These are phyloP conservation scores for Hemileia vastatrix DNA, from an alignment of 1,284 basidiomycete genomes.

Conservation along the genomic window DNA sequence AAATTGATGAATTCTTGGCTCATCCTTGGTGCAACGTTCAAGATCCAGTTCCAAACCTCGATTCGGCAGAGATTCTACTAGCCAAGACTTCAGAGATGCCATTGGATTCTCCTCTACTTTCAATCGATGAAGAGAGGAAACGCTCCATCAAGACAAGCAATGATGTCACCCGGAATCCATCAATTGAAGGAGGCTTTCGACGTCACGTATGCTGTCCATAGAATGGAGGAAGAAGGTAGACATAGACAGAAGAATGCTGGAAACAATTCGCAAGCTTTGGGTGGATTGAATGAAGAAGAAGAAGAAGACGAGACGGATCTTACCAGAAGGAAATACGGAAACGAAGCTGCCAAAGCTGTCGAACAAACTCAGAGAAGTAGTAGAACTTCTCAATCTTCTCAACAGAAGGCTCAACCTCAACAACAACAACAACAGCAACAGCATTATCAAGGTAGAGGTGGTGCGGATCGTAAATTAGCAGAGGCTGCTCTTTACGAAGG, in stretches of 20 bases:
- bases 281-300: slow-evolving; percentile 84
- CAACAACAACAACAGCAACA: too few species aligned
- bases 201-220: slow-evolving; percentile 94
- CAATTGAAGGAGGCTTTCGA: slow-evolving; percentile 97
- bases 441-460: slow-evolving; percentile 38
- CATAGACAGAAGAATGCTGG: slow-evolving; percentile 65
- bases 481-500: slow-evolving; percentile 55
- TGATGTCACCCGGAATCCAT: slow-evolving; percentile 73
- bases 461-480: too few species aligned
- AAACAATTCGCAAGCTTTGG: slow-evolving; percentile 65
- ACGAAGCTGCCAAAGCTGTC: slow-evolving; percentile 38
- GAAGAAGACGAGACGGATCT: slow-evolving; percentile 49
- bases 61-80: slow-evolving; percentile 38
- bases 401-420: slow-evolving; percentile 19
- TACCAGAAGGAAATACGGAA: slow-evolving; percentile 40
- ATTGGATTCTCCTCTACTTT: slow-evolving; percentile 82
- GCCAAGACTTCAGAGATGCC: slow-evolving; percentile 49
- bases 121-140: slow-evolving; percentile 60
- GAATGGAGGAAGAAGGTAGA: slow-evolving; percentile 95
- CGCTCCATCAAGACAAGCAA: slow-evolving; percentile 59
- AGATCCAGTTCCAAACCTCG: slow-evolving; percentile 36
- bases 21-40: slow-evolving; percentile 81
- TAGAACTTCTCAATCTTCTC: slow-evolving; percentile 38
- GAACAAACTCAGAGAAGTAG: slow-evolving; percentile 33
- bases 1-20: slow-evolving; percentile 89